A percentile compares a stretch with the other conserved stretches of the same genome.
These are phyloP conservation scores for Passalora sequoiae DNA, from an alignment of 2,329 filamentous ascomycete species.

Conservation along the genomic window DNA sequence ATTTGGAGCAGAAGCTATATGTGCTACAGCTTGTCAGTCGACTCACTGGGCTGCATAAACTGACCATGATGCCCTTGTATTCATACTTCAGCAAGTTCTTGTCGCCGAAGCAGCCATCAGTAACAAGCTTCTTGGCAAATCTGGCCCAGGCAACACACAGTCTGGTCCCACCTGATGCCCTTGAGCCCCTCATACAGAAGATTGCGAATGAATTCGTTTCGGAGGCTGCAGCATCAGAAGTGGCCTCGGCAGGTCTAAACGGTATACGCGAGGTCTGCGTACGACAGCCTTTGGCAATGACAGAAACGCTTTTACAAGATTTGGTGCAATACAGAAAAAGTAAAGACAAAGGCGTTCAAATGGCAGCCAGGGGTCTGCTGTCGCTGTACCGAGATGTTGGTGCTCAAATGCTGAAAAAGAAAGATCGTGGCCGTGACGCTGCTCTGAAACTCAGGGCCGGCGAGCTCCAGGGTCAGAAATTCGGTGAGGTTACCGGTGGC, in stretches of 20 bases:
- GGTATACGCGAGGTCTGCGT: slow-evolving; percentile 91
- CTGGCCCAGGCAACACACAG: slow-evolving; percentile 88
- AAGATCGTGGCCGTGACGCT: slow-evolving; percentile 86
- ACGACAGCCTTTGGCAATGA: slow-evolving; percentile 92
- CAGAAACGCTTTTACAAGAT: slow-evolving; percentile 90
- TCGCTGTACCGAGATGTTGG: slow-evolving; percentile 88
- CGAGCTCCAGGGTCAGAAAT: slow-evolving; percentile 69
- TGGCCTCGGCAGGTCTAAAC: slow-evolving; percentile 86
- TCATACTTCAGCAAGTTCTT: slow-evolving; percentile 92
- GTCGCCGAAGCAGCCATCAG: slow-evolving; percentile 78
- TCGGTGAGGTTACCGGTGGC: slow-evolving; percentile 74
- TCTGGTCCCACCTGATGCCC: slow-evolving; percentile 82
- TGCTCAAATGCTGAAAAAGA: slow-evolving; percentile 80
- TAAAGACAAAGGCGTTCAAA: slow-evolving; percentile 98
- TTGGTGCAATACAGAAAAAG: slow-evolving; percentile 92
- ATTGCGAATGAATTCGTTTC: slow-evolving; percentile 99
- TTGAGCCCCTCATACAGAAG: slow-evolving; percentile 87
- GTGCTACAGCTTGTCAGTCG: slow-evolving; percentile 86
- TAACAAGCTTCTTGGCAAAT: slow-evolving; percentile 88
- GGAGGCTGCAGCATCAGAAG: slow-evolving; percentile 84
- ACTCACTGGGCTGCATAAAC: slow-evolving; percentile 85
- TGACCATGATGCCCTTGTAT: slow-evolving; percentile 85
- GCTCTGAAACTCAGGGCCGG: slow-evolving; percentile 74
- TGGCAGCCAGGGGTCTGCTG: slow-evolving; percentile 90
- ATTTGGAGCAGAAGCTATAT: slow-evolving; percentile 82